Evolutionary conservation across 2,329 filamentous ascomycete species (phyloP), one percentile per base, ranked within the genome.

Genomic region (Fusarium buharicum): DNA sequence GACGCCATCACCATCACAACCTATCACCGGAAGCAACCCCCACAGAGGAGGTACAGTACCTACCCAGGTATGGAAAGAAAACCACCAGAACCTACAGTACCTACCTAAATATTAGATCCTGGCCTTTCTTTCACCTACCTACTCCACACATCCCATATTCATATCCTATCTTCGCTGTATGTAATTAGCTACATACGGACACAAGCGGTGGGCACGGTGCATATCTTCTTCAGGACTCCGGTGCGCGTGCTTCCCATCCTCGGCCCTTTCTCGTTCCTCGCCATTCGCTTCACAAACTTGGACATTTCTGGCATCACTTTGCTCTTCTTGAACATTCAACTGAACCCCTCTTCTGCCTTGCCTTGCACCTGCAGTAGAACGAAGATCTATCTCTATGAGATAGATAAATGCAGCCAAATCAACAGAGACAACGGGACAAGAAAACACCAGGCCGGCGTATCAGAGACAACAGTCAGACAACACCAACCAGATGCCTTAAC

Each of bases 261-360:
- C 62, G 61, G 61, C 62, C 57, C 61, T 65, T 65, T 55, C 62
- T 55, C 56, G 62, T 66, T 61, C 39, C 49, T 63, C 48, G 33
- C 24, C 41, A 63, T 37, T 54, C 47, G 47, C 39, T 36, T 58
- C 50, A 61, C 45, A 59, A 62, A 38, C 61, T 50, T 54, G 61
- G 50, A 33, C 34, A 24, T 54, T 52, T 27, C 50, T 30, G 37
- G 51, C 39, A 43, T 30, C 40, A 27, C 28, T n/a, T 22, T 36
- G 6, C 50, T 17, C 34, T 50, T 36, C 43, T 27, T 34, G 24
- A 8, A 33, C 14, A n/a, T 17, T 30, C n/a, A 38, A 45, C 30
- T 38, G 39, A 34, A 36, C 51, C 28, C 20, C 39, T 48, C 46
- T 50, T 46, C 56, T 44, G 24, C 22, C 8, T 8, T 24, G 22